Evolutionary conservation across 768 basidiomycete species (phyloP).

Genomic region (Leccinum uliginosum): DNA sequence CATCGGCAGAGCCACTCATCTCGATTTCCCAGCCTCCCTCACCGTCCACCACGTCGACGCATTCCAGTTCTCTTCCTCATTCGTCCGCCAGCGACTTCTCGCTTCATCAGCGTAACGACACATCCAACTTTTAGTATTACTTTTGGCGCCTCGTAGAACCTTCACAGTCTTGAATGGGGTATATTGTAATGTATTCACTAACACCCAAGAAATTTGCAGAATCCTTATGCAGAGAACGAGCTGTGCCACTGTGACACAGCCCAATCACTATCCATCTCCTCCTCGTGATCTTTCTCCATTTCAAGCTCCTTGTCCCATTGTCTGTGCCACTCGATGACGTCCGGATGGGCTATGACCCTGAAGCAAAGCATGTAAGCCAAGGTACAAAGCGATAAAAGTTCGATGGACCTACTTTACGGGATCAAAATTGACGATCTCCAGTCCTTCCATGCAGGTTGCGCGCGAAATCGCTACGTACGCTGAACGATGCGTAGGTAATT

Average conservation of each 20-base stretch:
- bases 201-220: background rate
- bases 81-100: constrained; percentile 5
- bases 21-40: constrained; percentile 17
- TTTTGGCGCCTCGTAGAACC: constrained; percentile 2
- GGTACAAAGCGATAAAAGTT: background rate
- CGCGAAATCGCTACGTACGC: constrained; percentile 37
- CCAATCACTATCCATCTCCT: constrained; percentile 33
- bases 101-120: constrained; percentile 7
- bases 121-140: constrained; percentile 12
- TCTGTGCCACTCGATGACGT: constrained; percentile 30
- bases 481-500: constrained; percentile 3
- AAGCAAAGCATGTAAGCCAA: constrained; percentile 3
- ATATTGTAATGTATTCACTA: constrained; percentile 5
- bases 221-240: constrained; percentile 19
- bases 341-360: constrained; percentile 35
- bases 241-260: constrained; percentile 30
- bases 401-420: constrained; percentile 24
- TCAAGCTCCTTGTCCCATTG: constrained; percentile 21
- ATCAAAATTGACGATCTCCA: constrained; percentile 37
- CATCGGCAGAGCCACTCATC: constrained; percentile 7
- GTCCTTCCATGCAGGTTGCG: constrained; percentile 37
- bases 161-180: background rate
- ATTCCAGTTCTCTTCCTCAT: constrained; percentile 14
- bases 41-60: constrained; percentile 13
- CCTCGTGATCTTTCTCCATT: constrained; percentile 22